A percentile compares a stretch with the other conserved stretches of the same genome.
Conservation (phyloP, 306 rosid species). For the Ormosia emarginata region DNA sequence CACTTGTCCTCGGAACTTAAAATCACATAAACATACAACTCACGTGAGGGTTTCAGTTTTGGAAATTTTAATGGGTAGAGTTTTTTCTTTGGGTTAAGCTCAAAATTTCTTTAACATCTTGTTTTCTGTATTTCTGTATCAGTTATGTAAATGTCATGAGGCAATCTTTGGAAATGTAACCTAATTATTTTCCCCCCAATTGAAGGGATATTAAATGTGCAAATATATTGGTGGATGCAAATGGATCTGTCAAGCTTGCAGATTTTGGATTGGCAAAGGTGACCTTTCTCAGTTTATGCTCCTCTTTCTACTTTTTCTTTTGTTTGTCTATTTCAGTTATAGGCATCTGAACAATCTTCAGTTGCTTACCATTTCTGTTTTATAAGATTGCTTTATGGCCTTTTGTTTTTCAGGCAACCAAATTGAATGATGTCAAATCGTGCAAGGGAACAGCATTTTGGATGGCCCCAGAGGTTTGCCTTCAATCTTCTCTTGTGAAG, state of each 20-base stretch:
- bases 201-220: slow-evolving; percentile 93
- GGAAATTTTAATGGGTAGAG: neutral
- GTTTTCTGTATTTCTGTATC: slow-evolving; percentile 2
- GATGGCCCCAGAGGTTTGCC: slow-evolving; percentile 99
- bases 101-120: slow-evolving; percentile 9
- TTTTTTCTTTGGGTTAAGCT: slow-evolving; percentile 6
- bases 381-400: slow-evolving; percentile 13
- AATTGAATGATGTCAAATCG: slow-evolving; percentile 73
- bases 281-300: neutral
- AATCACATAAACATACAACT: neutral
- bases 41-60: neutral
- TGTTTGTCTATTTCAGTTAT: neutral
- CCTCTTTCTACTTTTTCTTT: neutral
- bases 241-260: slow-evolving; percentile 92
- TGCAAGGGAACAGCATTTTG: slow-evolving; percentile 90
- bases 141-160: neutral
- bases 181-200: slow-evolving; percentile 7
- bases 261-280: slow-evolving; percentile 99
- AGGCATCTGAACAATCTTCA: neutral
- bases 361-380: neutral
- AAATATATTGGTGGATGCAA: slow-evolving; percentile 83
- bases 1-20: slow-evolving; percentile 1
- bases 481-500: slow-evolving; percentile 20
- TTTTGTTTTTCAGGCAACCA: slow-evolving; percentile 56
- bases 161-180: slow-evolving; percentile 10